Evolutionary conservation across 2,329 filamentous ascomycete genomes (phyloP).

Genomic region (Colletotrichum destructivum): DNA sequence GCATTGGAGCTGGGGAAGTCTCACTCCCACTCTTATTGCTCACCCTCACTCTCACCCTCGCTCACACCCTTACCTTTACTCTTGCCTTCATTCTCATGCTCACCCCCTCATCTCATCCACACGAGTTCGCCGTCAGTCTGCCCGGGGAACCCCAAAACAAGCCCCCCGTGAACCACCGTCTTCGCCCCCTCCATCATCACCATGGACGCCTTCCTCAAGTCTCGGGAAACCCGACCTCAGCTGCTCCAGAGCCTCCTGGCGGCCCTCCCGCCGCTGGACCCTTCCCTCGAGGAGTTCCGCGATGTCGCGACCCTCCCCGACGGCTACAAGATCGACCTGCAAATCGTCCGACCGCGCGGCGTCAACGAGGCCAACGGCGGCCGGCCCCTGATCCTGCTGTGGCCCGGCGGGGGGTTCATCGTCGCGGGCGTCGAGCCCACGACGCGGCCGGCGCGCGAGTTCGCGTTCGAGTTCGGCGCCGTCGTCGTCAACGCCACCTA

Average conservation of each 20-base stretch:
- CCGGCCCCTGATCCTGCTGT: conserved; percentile 19
- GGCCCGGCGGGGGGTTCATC: conserved; percentile 31
- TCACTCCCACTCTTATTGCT: too few relatives aligned
- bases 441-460: conserved; percentile 29
- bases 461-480: conserved; percentile 45
- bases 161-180: not conserved
- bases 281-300: conserved; percentile 33
- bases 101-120: not conserved
- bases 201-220: conserved; percentile 26
- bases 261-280: conserved; percentile 24
- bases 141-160: too few relatives aligned
- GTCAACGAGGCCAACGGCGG: conserved; percentile 4
- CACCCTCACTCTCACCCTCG: too few relatives aligned
- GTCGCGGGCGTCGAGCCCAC: conserved; percentile 33
- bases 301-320: conserved; percentile 29
- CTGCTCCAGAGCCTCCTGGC: conserved; percentile 29
- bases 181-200: not conserved
- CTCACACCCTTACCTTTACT: too few relatives aligned
- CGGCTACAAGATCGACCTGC: conserved; percentile 31
- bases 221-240: conserved; percentile 18
- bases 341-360: conserved; percentile 25
- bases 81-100: too few relatives aligned
- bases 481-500: conserved; percentile 65
- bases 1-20: too few relatives aligned
- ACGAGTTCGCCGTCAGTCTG: not conserved